Percentiles rank a stretch among this genome's conserved stretches.
These are phyloP conservation scores for Fusarium subtropicale DNA, from an alignment of 2,329 filamentous ascomycete genomes.

Conservation along the genomic window DNA sequence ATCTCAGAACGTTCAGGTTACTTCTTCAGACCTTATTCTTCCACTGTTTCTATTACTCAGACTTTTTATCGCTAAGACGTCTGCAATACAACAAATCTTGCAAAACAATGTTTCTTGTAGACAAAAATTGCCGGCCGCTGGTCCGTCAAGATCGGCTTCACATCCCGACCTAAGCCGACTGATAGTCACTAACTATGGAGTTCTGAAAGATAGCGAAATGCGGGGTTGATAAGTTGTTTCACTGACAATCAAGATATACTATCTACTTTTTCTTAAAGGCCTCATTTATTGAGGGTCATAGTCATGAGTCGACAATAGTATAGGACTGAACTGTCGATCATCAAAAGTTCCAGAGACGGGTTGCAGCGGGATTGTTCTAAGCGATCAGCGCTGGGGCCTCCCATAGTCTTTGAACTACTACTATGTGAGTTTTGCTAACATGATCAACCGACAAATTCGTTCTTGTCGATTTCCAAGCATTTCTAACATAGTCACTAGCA, in stretches of 20 bases:
- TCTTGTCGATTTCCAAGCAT: not conserved
- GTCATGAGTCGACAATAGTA: not conserved
- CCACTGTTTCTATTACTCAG: too few relatives aligned
- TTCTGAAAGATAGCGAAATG: slow-evolving; percentile 50
- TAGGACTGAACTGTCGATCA: not conserved
- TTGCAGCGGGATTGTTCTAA: not conserved
- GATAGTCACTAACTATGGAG: slow-evolving; percentile 9
- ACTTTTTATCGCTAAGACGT: not conserved
- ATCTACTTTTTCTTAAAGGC: not conserved
- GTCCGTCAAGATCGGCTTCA: slow-evolving; percentile 1
- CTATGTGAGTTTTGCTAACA: not conserved
- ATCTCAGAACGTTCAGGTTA: not conserved
- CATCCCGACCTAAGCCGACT: slow-evolving; percentile 19
- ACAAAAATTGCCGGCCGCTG: slow-evolving; percentile 53
- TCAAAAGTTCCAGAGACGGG: not conserved
- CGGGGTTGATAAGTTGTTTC: slow-evolving; percentile 34
- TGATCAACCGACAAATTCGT: not conserved
- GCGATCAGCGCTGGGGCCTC: not conserved
- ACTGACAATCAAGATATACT: slow-evolving; percentile 13
- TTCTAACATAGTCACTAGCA: not conserved
- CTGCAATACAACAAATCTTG: not conserved
- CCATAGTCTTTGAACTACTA: not conserved
- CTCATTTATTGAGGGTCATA: not conserved
- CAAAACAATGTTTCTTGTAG: not conserved
- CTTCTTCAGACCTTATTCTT: not conserved